Base-by-base conservation (phyloP, 2,329 filamentous ascomycete species). In the Chrysoporthe puriensis region DNA sequence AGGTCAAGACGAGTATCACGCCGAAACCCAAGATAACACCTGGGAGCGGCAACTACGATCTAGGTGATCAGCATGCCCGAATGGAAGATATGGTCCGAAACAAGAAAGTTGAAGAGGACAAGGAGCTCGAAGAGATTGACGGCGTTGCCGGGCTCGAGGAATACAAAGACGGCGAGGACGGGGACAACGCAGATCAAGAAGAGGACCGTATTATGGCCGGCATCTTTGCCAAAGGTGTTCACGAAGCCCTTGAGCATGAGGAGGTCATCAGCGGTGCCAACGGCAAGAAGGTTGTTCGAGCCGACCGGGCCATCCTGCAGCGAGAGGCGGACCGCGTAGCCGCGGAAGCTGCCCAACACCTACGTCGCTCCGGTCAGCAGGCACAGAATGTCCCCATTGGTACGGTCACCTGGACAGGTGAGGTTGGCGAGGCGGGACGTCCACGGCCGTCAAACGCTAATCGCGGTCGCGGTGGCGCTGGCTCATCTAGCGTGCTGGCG, bases 181-280 rank as follows among this genome's bases (percentile, higher is more conserved):
- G 84, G 9, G 77, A 80, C 1, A 73, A 78, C 1, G 56, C 77
- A 0, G 79, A 83, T 11, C 40, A 59, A 40, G 86, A 89, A 54
- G 91, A 95, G 76, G 89, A 90, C 64, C 91, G 93, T 57, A 88
- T 98, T 71, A 91, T 98, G 82, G 90, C 94, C 70, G 91, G 92
- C 63, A 93, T 99, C 65, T 97, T 98, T 76, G 90, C 94, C 1
- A 89, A 90, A 58, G 91, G 90, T 2, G 91, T 98, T 1, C 94
- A 97, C 74, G 94, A 91, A n/a, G 93, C 94, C 0, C 87, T 97
- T 57, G 93, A 97, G 73, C 96, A 99, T 76, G 96, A 98, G 72
- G 88, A 93, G 64, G 97, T 98, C 73, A 87, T 98, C 73, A 57
- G 44, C n/a, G 63, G 91, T 48, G 91, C 88, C n/a, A 92, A 90